These are phyloP conservation scores for Lipomyces mesembrius DNA, from an alignment of 805 yeast genomes.

Conservation along the genomic window DNA sequence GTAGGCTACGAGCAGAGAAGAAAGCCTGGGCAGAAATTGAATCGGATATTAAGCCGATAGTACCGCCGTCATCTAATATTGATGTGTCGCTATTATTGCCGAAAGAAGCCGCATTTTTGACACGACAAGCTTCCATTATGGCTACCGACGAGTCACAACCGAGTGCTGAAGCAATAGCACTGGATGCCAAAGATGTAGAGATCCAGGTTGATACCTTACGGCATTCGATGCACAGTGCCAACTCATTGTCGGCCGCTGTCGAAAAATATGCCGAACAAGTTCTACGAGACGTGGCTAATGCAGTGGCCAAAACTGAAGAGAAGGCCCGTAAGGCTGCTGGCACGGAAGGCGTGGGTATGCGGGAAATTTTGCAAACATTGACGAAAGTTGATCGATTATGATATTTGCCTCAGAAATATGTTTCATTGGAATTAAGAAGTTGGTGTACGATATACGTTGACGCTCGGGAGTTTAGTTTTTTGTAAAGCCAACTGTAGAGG, in stretches of 20 bases:
- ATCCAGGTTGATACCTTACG: slow-evolving; percentile 29
- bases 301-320: slow-evolving; percentile 3
- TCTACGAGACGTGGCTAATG: slow-evolving; percentile 12
- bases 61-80: slow-evolving; percentile 32
- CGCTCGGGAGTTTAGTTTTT: not conserved
- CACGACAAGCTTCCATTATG: slow-evolving; percentile 56
- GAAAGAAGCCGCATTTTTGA: slow-evolving; percentile 29
- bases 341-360: slow-evolving; percentile 30
- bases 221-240: slow-evolving; percentile 39
- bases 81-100: slow-evolving; percentile 34
- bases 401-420: slow-evolving; percentile 2
- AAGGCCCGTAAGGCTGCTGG: slow-evolving; percentile 27
- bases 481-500: not conserved
- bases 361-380: slow-evolving; percentile 31
- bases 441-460: slow-evolving; percentile 10
- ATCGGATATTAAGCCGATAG: slow-evolving; percentile 22
- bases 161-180: slow-evolving; percentile 31
- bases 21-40: slow-evolving; percentile 32
- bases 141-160: slow-evolving; percentile 36
- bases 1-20: slow-evolving; percentile 31
- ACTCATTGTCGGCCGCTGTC: slow-evolving; percentile 36
- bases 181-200: slow-evolving; percentile 38
- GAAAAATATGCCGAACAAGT: slow-evolving; percentile 34
- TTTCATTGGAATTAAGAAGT: slow-evolving; percentile 6
- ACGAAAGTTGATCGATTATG: slow-evolving; percentile 32